These are phyloP conservation scores for Cladosporium austrohemisphaericum DNA, from an alignment of 2,329 filamentous ascomycete genomes.

Conservation along the genomic window DNA sequence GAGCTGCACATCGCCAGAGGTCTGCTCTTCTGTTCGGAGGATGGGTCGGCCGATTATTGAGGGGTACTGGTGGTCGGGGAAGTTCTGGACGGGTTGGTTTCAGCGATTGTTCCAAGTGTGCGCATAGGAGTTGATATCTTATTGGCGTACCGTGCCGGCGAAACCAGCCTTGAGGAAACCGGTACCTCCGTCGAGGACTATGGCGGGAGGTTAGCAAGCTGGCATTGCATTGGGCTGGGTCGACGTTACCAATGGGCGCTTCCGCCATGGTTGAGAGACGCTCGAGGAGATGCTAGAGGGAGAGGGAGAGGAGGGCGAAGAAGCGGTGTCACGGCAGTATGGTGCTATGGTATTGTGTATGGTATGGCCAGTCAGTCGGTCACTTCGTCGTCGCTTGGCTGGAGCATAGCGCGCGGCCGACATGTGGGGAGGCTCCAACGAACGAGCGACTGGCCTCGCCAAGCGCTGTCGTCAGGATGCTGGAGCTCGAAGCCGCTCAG, in stretches of 20 bases:
- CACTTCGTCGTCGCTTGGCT: conserved; percentile 1
- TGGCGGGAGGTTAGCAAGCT: conserved; percentile 19
- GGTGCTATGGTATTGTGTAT: neutral
- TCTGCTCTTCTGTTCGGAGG: conserved; percentile 87
- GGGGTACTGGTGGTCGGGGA: conserved; percentile 97
- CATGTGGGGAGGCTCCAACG: conserved; percentile 5
- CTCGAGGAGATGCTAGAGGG: neutral
- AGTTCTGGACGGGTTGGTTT: conserved; percentile 62
- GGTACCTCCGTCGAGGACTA: conserved; percentile 98
- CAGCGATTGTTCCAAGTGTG: conserved; percentile 2
- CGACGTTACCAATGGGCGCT: conserved; percentile 45
- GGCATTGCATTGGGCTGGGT: conserved; percentile 4
- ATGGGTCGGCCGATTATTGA: conserved; percentile 98
- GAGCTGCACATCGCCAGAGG: conserved; percentile 63
- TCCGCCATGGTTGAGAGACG: conserved; percentile 41
- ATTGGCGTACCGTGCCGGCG: conserved; percentile 68
- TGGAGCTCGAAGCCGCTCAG: no score
- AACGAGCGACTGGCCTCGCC: neutral
- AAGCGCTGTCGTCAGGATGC: conserved; percentile 14
- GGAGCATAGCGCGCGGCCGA: conserved; percentile 7
- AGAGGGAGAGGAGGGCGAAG: neutral
- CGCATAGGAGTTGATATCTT: neutral
- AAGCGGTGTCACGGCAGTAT: neutral
- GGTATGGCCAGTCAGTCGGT: no score
- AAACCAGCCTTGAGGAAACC: conserved; percentile 99